phyloP scores from a whole-genome alignment of 1,139 yeast species.

The Candida mesenterica region DNA sequence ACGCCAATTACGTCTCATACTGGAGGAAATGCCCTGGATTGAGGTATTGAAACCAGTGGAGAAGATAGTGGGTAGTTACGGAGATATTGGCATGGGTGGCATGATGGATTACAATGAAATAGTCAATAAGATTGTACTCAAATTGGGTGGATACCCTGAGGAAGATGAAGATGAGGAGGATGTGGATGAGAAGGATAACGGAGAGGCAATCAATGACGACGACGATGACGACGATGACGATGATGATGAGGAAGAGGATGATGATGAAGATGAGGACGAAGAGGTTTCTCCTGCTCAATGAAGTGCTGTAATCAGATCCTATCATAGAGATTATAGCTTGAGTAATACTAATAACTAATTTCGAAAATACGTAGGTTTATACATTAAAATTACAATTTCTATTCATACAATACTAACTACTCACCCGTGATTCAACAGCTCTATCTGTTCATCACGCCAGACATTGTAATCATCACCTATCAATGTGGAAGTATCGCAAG shows the following conservation, averaged over 20 bases:
- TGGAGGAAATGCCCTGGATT: slow-evolving; percentile 90
- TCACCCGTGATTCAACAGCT: slow-evolving; percentile 32
- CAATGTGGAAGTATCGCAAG: slow-evolving; percentile 38
- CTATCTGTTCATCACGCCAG: slow-evolving; percentile 43
- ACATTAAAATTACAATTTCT: no score
- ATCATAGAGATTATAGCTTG: no score
- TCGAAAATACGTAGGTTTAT: no score
- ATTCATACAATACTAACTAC: no score
- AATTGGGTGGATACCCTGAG: slow-evolving; percentile 89
- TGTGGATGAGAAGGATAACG: slow-evolving; percentile 20
- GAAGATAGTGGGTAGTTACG: slow-evolving; percentile 87
- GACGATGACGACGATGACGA: slow-evolving; percentile 40
- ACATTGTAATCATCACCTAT: slow-evolving; percentile 42
- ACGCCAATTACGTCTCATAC: slow-evolving; percentile 69
- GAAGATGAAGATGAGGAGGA: slow-evolving; percentile 78
- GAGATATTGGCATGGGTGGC: slow-evolving; percentile 94
- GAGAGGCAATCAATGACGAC: slow-evolving; percentile 45
- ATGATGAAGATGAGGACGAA: slow-evolving; percentile 48
- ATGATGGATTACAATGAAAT: slow-evolving; percentile 92
- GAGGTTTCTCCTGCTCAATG: no score
- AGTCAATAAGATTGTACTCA: slow-evolving; percentile 77
- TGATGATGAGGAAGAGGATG: slow-evolving; percentile 43
- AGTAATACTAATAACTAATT: no score
- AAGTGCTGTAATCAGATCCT: no score
- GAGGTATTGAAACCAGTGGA: slow-evolving; percentile 88